phyloP scores from a whole-genome alignment of 2,329 filamentous ascomycete species.

The Byssochlamys sp. region DNA sequence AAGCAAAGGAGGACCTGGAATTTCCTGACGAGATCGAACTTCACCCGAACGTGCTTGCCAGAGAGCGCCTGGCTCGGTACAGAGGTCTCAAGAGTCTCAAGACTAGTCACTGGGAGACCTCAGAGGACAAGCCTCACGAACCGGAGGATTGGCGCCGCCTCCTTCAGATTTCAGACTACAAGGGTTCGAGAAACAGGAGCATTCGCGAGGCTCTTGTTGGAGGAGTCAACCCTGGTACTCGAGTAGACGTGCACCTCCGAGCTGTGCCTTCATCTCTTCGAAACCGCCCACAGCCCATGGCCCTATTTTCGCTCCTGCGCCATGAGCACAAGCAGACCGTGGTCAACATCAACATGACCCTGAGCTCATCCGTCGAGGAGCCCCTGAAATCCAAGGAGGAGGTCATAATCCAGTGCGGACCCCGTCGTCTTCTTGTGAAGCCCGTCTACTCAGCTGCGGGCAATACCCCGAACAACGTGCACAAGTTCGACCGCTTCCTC shows the following conservation, averaged over 20 bases:
- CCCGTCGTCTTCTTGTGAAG: conserved; percentile 76
- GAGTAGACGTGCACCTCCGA: conserved; percentile 68
- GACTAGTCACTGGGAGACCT: conserved; percentile 77
- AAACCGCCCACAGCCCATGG: conserved; percentile 49
- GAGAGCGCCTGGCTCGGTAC: conserved; percentile 77
- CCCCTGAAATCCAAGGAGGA: conserved; percentile 88
- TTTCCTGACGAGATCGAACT: conserved; percentile 97
- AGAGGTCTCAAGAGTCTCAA: conserved; percentile 84
- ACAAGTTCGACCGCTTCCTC: conserved; percentile 88
- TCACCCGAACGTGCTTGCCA: conserved; percentile 72
- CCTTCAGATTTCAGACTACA: conserved; percentile 81
- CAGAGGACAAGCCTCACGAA: conserved; percentile 76
- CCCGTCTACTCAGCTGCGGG: conserved; percentile 84
- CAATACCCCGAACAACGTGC: conserved; percentile 87
- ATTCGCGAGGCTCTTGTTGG: conserved; percentile 78
- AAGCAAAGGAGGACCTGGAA: conserved; percentile 81
- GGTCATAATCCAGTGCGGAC: conserved; percentile 80
- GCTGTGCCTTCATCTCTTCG: conserved; percentile 48
- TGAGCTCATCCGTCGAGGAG: conserved; percentile 63
- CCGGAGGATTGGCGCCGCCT: conserved; percentile 83
- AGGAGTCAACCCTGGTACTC: conserved; percentile 71
- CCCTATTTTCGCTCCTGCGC: conserved; percentile 75
- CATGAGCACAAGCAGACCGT: conserved; percentile 92
- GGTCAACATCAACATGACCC: conserved; percentile 79
- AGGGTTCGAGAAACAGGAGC: conserved; percentile 65